Evolutionary conservation across 352 stramenopile genomes (phyloP).

Genomic region (Pythium brassicae): DNA sequence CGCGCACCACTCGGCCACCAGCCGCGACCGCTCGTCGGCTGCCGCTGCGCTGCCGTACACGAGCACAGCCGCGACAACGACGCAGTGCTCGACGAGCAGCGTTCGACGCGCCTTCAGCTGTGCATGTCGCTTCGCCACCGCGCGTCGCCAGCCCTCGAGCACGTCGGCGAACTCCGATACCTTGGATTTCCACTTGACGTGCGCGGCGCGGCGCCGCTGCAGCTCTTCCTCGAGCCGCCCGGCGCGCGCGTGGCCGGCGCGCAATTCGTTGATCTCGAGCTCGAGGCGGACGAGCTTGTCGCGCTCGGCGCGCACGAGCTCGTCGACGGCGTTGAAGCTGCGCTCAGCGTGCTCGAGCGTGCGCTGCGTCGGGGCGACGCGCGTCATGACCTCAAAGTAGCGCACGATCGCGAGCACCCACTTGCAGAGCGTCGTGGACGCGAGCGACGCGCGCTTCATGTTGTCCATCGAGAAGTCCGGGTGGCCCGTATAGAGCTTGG

Average conservation of each 20-base stretch:
- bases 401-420: constrained; percentile 65
- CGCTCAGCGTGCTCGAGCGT: constrained; percentile 36
- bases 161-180: constrained; percentile 35
- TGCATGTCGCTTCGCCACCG: constrained; percentile 18
- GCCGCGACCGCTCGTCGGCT: constrained; percentile 18
- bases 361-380: constrained; percentile 46
- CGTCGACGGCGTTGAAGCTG: constrained; percentile 35
- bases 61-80: constrained; percentile 25
- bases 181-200: constrained; percentile 33
- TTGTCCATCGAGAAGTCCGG: constrained; percentile 77
- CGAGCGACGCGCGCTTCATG: constrained; percentile 65
- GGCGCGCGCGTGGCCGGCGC: constrained; percentile 24
- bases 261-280: constrained; percentile 41
- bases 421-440: constrained; percentile 65
- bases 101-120: constrained; percentile 18
- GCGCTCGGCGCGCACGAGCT: constrained; percentile 35
- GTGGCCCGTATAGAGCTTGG: constrained; percentile 60
- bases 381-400: constrained; percentile 70
- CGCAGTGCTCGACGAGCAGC: constrained; percentile 31
- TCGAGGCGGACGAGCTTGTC: constrained; percentile 50
- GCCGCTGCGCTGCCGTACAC: constrained; percentile 25
- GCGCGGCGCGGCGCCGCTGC: constrained; percentile 46
- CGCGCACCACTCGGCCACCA: constrained; percentile 20
- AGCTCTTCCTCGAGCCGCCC: constrained; percentile 38
- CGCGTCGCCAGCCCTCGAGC: constrained; percentile 30